Percentiles rank a stretch among this genome's conserved stretches.
phyloP scores from a whole-genome alignment of 2,329 filamentous ascomycete species.

The Pseudogymnoascus sp. region DNA sequence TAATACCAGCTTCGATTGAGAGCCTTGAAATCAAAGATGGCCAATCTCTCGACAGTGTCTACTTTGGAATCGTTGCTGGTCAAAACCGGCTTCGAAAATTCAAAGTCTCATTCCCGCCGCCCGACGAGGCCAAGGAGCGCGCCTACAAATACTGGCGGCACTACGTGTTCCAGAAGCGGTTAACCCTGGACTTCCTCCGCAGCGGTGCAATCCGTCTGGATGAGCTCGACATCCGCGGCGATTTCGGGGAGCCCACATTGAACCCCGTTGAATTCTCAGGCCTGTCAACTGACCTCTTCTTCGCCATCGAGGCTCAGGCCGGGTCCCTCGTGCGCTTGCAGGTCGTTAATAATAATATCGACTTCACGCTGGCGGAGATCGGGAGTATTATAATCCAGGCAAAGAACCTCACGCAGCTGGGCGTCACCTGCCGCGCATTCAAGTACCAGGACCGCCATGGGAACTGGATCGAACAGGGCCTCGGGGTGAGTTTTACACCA shows the following conservation, averaged over 20 bases:
- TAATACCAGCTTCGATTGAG: background rate
- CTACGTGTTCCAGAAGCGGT: background rate
- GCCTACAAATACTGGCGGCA: background rate
- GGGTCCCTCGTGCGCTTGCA: background rate
- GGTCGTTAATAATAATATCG: background rate
- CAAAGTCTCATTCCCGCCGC: background rate
- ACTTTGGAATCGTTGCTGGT: background rate
- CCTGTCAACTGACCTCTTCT: background rate
- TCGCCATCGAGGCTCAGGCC: background rate
- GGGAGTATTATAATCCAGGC: background rate
- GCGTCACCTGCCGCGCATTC: background rate
- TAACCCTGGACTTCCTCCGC: background rate
- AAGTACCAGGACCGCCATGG: background rate
- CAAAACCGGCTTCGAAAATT: background rate
- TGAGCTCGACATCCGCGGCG: background rate
- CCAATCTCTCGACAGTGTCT: background rate
- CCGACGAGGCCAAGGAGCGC: background rate
- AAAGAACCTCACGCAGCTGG: background rate
- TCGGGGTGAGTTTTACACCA: background rate
- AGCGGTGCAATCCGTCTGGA: background rate
- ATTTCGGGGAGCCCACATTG: background rate
- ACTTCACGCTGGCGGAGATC: background rate
- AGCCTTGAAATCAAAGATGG: background rate
- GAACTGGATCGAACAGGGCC: background rate
- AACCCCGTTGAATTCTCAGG: background rate